Base-by-base conservation (phyloP, 2,329 filamentous ascomycete species). In the Exophiala bonariae region DNA sequence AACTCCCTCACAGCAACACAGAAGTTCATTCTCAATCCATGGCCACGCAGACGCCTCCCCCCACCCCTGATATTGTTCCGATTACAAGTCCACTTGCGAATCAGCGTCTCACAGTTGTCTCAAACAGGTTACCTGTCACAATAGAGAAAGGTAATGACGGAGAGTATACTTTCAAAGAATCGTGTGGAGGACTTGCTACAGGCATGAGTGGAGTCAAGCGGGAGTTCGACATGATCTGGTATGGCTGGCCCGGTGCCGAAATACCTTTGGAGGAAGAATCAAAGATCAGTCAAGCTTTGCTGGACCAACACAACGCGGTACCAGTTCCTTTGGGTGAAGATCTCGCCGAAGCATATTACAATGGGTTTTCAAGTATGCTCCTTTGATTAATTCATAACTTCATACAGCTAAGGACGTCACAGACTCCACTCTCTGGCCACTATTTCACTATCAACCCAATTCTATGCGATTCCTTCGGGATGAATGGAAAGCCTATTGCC, bases 401-500 rank as follows among this genome's bases (percentile, higher is more conserved):
- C 2, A 11, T n/a, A 4, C 19, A 16, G 22, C 10, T 23, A 41
- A 32, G 19, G 19, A 16, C 10, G 22, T 17, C 11, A 10, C 31
- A 44, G 41, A 44, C 19, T 44, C 41, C 17, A 36, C 16, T 19
- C 41, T 44, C 17, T 44, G 41, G 41, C 41, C 41, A 35, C 20
- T 44, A 19, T 31, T 44, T 9, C 41, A 44, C 13, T 44, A 44
- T 16, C 30, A 44, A 18, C 11, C 17, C 16, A 22, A 36, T 31
- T 17, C 19, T 2, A 33, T 34, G 11, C 18, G 19, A n/a, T 23
- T 35, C 17, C 30, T n/a, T 26, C 30, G 18, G 14, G 5, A 22
- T 11, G 39, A 41, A 19, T 97, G 91, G 91, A 83, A 86, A 22
- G 89, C 96, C 69, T 97, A 95, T 70, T 87, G 89, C 66, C 84